phyloP scores from a whole-genome alignment of 2,329 filamentous ascomycete species.

The Colletotrichum eremochloae region DNA sequence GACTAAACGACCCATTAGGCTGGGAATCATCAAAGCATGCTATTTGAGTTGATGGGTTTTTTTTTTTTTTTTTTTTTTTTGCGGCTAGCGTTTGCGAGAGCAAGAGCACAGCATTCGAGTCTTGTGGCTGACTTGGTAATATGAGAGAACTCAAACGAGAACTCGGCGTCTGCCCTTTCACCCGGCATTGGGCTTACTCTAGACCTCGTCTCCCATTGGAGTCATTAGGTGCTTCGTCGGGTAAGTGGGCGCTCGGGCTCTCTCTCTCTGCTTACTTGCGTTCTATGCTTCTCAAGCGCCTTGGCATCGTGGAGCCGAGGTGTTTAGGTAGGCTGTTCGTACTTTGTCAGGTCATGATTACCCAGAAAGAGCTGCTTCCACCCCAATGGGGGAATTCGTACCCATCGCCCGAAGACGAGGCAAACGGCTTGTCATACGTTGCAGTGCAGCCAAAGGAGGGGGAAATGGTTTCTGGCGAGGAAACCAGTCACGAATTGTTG shows the following conservation, averaged over 20 bases:
- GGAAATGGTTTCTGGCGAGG: background rate
- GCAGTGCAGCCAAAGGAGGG: background rate
- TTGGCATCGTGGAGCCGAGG: constrained; percentile 23
- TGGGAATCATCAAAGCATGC: constrained; percentile 15
- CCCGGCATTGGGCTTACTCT: background rate
- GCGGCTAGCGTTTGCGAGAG: background rate
- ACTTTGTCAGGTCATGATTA: background rate
- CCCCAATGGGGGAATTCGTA: background rate
- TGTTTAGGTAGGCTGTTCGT: background rate
- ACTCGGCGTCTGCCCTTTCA: background rate
- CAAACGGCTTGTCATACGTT: constrained; percentile 28
- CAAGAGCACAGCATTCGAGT: background rate
- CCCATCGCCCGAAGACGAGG: constrained; percentile 2
- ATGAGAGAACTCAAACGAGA: background rate
- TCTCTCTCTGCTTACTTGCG: constrained; percentile 19
- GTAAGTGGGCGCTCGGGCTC: background rate
- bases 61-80: no score
- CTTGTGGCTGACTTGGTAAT: background rate
- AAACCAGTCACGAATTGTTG: background rate
- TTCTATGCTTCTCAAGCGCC: constrained; percentile 14
- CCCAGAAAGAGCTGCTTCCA: background rate
- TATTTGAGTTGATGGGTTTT: no score
- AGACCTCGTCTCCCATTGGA: constrained; percentile 4
- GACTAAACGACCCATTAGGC: constrained; percentile 11
- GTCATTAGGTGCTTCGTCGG: constrained; percentile 15